Evolutionary conservation across 2,329 filamentous ascomycete genomes (phyloP).

Genomic region (Ciborinia camelliae): DNA sequence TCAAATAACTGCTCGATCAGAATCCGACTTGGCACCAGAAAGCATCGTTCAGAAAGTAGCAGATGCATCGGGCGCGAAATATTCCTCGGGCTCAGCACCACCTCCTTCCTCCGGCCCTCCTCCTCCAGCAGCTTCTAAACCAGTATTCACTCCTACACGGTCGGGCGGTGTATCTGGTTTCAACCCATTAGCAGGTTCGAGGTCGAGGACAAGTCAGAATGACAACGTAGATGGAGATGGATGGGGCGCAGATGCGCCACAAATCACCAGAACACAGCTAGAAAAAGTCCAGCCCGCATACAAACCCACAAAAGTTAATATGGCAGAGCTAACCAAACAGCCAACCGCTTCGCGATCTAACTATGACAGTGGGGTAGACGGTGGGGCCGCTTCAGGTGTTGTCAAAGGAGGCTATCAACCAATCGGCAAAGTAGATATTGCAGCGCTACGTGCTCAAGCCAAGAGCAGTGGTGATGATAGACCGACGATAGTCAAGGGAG

Average conservation of each 20-base stretch:
- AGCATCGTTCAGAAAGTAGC: constrained; percentile 88
- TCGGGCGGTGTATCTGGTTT: constrained; percentile 48
- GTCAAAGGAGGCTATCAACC: constrained; percentile 88
- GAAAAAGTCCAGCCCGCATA: constrained; percentile 93
- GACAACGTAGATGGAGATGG: constrained; percentile 74
- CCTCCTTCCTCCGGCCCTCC: constrained; percentile 43
- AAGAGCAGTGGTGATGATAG: constrained; percentile 71
- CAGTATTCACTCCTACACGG: constrained; percentile 78
- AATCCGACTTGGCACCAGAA: constrained; percentile 82
- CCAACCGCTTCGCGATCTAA: constrained; percentile 58
- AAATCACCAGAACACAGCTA: constrained; percentile 77
- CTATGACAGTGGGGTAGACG: constrained; percentile 45
- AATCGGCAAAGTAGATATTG: constrained; percentile 96
- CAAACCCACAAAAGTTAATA: constrained; percentile 92
- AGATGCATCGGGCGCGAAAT: constrained; percentile 92
- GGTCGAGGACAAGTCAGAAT: constrained; percentile 53
- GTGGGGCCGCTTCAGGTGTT: constrained; percentile 54
- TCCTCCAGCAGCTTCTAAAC: constrained; percentile 79
- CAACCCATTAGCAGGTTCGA: constrained; percentile 65
- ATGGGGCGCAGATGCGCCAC: constrained; percentile 94
- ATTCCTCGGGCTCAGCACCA: constrained; percentile 66
- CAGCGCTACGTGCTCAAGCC: constrained; percentile 75
- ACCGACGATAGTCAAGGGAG: constrained; percentile 81
- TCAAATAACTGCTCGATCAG: constrained; percentile 91
- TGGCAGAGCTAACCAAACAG: constrained; percentile 77